Evolutionary conservation across 371 early-diverging fungal genomes (phyloP), one percentile per base, ranked within the genome.

Genomic region (Apophysomyces ossiformis): DNA sequence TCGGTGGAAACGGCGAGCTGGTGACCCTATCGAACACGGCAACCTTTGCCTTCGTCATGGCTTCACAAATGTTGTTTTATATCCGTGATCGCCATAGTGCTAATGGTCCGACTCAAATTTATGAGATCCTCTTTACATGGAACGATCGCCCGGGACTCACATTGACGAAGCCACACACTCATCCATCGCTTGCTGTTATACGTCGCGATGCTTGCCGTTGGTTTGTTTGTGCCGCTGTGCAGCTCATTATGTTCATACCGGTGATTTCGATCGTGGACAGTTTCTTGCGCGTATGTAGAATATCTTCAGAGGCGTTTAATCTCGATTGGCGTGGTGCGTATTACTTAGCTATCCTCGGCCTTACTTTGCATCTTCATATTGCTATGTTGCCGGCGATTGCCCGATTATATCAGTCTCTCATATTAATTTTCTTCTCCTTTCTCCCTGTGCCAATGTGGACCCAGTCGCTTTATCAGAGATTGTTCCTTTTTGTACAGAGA

Each of bases 301-400:
- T 61, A 12, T 74, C 77, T 1, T 69, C 68, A 3, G 69, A 67
- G 9, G 63, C 58, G 36, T 15, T 43, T 12, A 4, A 61, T 12
- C 64, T 45, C 7, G 16, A 66, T 0, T 58, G 64, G n/a, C 36
- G 43, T 7, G 41, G 57, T 8, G 21, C 54, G 11, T 62, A 58
- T 32, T 77, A 77, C 46, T 60, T 72, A 60, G 35, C 62, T 3
- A 60, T 68, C 36, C 44, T 67, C 13, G 73, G 74, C 21, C 47
- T 77, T 16, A 69, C 72, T 1, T 15, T 77, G 1, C 32, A 66
- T 12, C 41, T 69, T 8, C 77, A 77, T 65, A 65, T 74, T 21
- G 70, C 63, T 0, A 41, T 74, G 9, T 57, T 74, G 1, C 68
- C 69, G 21, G 62, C 65, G 1, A 37, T 77, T 1, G 50, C 58